Percentiles rank a stretch among this genome's conserved stretches.
Evolutionary conservation across 768 basidiomycete genomes (phyloP).

Genomic region (Boletus rubescentipes): DNA sequence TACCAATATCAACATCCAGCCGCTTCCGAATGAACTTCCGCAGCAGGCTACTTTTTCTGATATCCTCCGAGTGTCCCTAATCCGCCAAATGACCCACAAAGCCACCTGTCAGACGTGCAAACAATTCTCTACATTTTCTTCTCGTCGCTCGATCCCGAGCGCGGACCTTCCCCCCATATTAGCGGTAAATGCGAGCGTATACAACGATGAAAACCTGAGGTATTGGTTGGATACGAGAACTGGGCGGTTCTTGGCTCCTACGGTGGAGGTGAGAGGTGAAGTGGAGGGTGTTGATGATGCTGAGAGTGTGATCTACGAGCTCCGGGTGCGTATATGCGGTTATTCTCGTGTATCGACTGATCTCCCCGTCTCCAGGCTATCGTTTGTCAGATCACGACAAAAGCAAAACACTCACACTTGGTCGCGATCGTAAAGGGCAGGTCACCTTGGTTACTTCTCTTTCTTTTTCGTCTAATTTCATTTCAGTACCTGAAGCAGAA

Average conservation of each 20-base stretch:
- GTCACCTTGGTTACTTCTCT: not conserved
- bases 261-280: conserved; percentile 57
- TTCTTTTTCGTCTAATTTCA: not conserved
- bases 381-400: conserved; percentile 74
- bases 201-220: conserved; percentile 68
- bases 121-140: conserved; percentile 70
- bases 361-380: conserved; percentile 54
- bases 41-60: conserved; percentile 55
- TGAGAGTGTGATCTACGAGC: conserved; percentile 59
- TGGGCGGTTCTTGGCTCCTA: conserved; percentile 55
- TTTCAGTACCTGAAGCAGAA: conserved; percentile 69
- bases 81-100: conserved; percentile 82
- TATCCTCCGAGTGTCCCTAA: conserved; percentile 71
- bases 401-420: conserved; percentile 75
- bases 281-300: conserved; percentile 57
- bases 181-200: conserved; percentile 81
- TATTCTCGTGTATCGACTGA: not conserved
- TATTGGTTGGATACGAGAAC: conserved; percentile 66
- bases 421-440: conserved; percentile 84
- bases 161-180: conserved; percentile 78
- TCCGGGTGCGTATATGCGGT: conserved; percentile 56
- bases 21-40: conserved; percentile 36
- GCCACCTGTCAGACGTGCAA: conserved; percentile 85
- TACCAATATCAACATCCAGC: conserved; percentile 21
- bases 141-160: conserved; percentile 62